Conservation (phyloP, 495 filamentous ascomycete genomes). For the Trichoderma erinaceum region DNA sequence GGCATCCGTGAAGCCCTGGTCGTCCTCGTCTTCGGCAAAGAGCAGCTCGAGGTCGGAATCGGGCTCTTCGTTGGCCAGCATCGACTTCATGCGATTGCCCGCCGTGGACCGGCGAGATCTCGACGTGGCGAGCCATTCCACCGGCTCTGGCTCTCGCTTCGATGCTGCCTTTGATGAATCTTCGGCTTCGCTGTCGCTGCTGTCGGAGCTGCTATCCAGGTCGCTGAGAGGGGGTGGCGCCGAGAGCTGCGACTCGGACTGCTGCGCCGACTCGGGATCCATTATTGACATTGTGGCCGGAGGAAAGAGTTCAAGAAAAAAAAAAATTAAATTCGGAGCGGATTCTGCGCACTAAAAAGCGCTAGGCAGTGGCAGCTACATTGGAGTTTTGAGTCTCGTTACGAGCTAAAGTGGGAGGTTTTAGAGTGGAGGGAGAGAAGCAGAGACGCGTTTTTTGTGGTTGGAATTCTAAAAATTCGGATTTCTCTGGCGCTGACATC, state of each 20-base stretch:
- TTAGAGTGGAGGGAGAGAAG: background rate
- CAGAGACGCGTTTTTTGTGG: background rate
- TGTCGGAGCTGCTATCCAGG: slow-evolving; percentile 25
- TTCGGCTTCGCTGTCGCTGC: slow-evolving; percentile 25
- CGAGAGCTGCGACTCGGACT: slow-evolving; percentile 25
- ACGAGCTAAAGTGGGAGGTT: background rate
- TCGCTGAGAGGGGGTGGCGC: slow-evolving; percentile 20
- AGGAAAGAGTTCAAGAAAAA: background rate
- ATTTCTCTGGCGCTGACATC: slow-evolving; percentile 4
- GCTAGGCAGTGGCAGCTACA: background rate
- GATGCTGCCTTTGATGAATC: slow-evolving; percentile 10
- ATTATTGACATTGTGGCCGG: slow-evolving; percentile 17
- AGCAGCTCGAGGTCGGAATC: slow-evolving; percentile 73
- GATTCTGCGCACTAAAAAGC: background rate
- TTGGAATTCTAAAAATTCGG: background rate
- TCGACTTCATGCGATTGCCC: slow-evolving; percentile 73
- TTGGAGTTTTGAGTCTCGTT: background rate
- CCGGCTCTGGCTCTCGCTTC: slow-evolving; percentile 23
- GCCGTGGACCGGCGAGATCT: slow-evolving; percentile 79
- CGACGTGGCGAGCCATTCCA: slow-evolving; percentile 72
- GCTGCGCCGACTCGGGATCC: slow-evolving; percentile 22
- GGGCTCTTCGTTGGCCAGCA: slow-evolving; percentile 70
- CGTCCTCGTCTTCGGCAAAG: slow-evolving; percentile 81
- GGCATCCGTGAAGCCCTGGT: slow-evolving; percentile 68
- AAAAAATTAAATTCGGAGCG: background rate